A percentile compares a stretch with the other conserved stretches of the same genome.
phyloP scores from a whole-genome alignment of 2,329 filamentous ascomycete genomes.

The Claviceps digitariae region DNA sequence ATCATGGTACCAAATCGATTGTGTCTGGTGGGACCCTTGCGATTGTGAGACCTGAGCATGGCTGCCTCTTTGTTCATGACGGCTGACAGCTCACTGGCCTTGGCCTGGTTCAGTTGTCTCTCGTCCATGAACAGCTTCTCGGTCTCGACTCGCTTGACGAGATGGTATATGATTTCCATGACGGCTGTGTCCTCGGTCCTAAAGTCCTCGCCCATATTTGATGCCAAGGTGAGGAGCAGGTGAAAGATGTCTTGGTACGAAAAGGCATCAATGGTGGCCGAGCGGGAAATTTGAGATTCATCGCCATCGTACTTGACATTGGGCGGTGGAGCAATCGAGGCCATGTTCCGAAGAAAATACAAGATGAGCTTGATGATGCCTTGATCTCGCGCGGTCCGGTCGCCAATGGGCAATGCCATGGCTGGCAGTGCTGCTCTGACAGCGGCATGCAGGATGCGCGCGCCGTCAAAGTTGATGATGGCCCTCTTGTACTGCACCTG shows the following conservation, averaged over 20 bases:
- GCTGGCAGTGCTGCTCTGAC: conserved; percentile 73
- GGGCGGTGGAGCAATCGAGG: conserved; percentile 64
- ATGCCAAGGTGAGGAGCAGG: conserved; percentile 72
- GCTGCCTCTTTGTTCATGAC: conserved; percentile 71
- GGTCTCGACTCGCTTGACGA: conserved; percentile 79
- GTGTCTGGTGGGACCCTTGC: conserved; percentile 71
- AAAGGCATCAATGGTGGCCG: conserved; percentile 77
- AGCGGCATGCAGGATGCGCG: conserved; percentile 64
- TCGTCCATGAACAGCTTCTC: conserved; percentile 78
- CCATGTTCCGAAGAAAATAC: conserved; percentile 80
- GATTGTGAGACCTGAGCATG: conserved; percentile 66
- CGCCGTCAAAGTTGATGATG: conserved; percentile 70
- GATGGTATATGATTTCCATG: conserved; percentile 82
- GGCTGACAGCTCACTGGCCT: conserved; percentile 57
- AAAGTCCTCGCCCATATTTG: conserved; percentile 90
- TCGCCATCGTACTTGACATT: conserved; percentile 71
- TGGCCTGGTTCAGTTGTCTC: conserved; percentile 52
- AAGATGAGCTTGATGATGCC: conserved; percentile 84
- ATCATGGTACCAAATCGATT: conserved; percentile 96
- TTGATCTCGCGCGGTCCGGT: conserved; percentile 68
- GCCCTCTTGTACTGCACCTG: conserved; percentile 84
- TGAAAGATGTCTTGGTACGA: conserved; percentile 83
- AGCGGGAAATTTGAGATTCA: conserved; percentile 77
- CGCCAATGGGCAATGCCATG: conserved; percentile 65
- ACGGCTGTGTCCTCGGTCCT: conserved; percentile 76